Conservation (phyloP, 441 rosid genomes). For the Eruca vesicaria region DNA sequence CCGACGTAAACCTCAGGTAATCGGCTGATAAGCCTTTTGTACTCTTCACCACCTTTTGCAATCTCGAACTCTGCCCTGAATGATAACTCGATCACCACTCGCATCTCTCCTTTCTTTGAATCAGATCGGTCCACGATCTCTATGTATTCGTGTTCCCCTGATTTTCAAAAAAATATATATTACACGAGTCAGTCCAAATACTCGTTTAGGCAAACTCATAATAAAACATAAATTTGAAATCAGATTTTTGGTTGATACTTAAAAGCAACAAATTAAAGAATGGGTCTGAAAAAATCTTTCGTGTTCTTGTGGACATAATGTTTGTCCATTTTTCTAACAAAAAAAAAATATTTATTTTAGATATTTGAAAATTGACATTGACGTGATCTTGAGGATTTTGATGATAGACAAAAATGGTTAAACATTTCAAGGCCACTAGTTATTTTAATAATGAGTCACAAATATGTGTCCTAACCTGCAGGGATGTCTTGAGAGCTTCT, state of each 20-base stretch:
- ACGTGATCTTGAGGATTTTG: not conserved
- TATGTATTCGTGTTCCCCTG: constrained; percentile 71
- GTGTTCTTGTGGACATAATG: constrained; percentile 6
- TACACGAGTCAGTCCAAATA: not conserved
- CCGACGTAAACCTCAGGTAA: constrained; percentile 74
- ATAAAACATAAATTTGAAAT: not conserved
- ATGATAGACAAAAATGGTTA: not conserved
- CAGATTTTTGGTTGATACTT: not conserved
- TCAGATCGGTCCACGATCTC: constrained; percentile 62
- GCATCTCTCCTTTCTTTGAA: constrained; percentile 48
- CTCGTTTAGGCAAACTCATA: not conserved
- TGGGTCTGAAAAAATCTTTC: not conserved
- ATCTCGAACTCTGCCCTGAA: constrained; percentile 81
- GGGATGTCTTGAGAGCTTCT: constrained; percentile 64
- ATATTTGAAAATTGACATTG: not conserved
- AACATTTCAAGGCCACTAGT: not conserved
- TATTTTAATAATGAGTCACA: not conserved
- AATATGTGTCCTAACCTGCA: constrained; percentile 44
- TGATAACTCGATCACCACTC: constrained; percentile 66
- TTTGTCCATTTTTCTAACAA: not conserved
- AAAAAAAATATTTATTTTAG: not conserved
- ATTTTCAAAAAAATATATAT: not conserved
- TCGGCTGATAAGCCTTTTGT: constrained; percentile 43
- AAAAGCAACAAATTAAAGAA: not conserved
- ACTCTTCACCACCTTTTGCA: constrained; percentile 66